Evolutionary conservation across 768 basidiomycete species (phyloP), one percentile per base, ranked within the genome.

Genomic region (Suillus brevipes): DNA sequence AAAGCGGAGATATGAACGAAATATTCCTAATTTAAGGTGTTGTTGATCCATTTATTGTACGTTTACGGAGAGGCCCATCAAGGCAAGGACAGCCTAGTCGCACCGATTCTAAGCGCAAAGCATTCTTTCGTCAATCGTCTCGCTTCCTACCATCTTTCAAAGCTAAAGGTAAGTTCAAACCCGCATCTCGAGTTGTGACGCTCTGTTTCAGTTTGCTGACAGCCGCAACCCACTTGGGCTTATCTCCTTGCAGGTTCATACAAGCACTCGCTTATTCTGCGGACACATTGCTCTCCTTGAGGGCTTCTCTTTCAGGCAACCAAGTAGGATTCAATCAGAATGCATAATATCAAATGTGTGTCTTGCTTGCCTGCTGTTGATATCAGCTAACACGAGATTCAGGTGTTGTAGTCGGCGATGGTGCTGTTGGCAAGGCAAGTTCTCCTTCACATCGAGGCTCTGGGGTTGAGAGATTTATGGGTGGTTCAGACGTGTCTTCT

Each of bases 401-500:
- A 97, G 95, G 95, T 84, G 95, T 98, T 79, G 95, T 98, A 74
- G 95, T 98, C 61, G 95, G 95, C 74, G 96, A 98, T 83, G 96
- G 96, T 87, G 96, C 96, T 65, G 96, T 97, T 71, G 96, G 96
- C 77, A 98, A 97, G 92, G 95, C 89, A 71, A 73, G 87, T 79
- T 53, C 62, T 57, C 52, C 59, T 45, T 64, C 60, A 65, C 18
- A 65, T 60, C 53, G 52, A 52, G 34, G 34, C 59, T 50, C 31
- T 59, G 25, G 61, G 31, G 60, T 56, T 38, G 58, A 45, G 42
- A 59, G 58, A 59, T 52, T 38, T 50, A 58, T 66, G 25, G 64
- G 70, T 67, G 74, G 75, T 70, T 38, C 73, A 99, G 97, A 99
- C 97, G 62, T 99, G 97, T 80, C 88, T 99, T 66, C 86, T 99